Percentiles rank a stretch among this genome's conserved stretches.
phyloP scores from a whole-genome alignment of 352 stramenopile genomes.

The Globisporangium rhizosaccharum region DNA sequence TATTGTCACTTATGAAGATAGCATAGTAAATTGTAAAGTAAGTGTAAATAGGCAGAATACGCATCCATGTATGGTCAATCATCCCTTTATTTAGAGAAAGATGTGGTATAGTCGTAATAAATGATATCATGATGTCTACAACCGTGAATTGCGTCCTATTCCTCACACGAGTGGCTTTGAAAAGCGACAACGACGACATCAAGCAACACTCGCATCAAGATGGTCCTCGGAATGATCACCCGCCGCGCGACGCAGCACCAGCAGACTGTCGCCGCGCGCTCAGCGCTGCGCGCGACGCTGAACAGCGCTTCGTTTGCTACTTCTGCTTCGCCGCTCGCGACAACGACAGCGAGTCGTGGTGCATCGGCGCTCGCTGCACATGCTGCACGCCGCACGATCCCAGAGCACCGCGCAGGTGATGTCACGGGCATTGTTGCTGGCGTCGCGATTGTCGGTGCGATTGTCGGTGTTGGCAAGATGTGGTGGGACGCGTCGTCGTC shows the following conservation, averaged over 20 bases:
- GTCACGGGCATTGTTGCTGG: conserved; percentile 60
- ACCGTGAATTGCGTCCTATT: too few relatives aligned
- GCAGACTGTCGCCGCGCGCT: conserved; percentile 15
- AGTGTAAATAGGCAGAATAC: too few relatives aligned
- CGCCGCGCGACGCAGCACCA: conserved; percentile 27
- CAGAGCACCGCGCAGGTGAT: conserved; percentile 37
- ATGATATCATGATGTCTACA: too few relatives aligned
- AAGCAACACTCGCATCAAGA: neutral
- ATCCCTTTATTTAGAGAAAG: too few relatives aligned
- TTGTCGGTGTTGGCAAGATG: conserved; percentile 80
- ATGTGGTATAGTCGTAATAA: too few relatives aligned
- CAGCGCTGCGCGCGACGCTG: conserved; percentile 1
- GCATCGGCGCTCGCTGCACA: conserved; percentile 3
- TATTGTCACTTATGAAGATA: too few relatives aligned
- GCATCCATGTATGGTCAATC: too few relatives aligned
- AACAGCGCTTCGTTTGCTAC: conserved; percentile 3
- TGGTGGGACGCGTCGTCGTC: conserved; percentile 75
- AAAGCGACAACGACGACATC: too few relatives aligned
- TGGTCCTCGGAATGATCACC: conserved; percentile 26
- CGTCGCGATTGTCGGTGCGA: conserved; percentile 59
- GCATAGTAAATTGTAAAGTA: too few relatives aligned
- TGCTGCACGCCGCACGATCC: conserved; percentile 1
- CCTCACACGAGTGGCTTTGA: too few relatives aligned
- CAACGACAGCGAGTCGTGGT: neutral
- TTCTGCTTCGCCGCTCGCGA: neutral